A percentile compares a stretch with the other conserved stretches of the same genome.
phyloP scores from a whole-genome alignment of 1,139 yeast species.

The Yamadazyma spencermartinsiae region DNA sequence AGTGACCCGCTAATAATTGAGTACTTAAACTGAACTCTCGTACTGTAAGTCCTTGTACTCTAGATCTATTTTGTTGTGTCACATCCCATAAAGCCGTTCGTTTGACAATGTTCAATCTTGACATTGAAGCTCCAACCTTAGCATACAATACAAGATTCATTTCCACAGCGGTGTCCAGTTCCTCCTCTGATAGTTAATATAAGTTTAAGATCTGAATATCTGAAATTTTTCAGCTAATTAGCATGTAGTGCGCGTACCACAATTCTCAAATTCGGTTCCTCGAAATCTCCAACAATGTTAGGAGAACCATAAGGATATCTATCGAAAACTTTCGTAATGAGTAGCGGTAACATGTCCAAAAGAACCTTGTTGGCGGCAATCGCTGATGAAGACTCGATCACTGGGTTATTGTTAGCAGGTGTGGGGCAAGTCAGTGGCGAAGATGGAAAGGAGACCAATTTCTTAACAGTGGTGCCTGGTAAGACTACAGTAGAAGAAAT shows the following conservation, averaged over 20 bases:
- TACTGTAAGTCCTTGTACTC: too few species aligned
- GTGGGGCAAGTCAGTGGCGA: slow-evolving; percentile 80
- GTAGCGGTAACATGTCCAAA: slow-evolving; percentile 54
- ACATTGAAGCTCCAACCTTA: too few species aligned
- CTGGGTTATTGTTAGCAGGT: slow-evolving; percentile 95
- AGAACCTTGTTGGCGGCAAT: slow-evolving; percentile 86
- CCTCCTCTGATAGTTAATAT: too few species aligned
- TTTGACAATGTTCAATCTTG: too few species aligned
- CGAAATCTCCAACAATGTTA: not conserved
- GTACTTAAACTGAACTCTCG: not conserved
- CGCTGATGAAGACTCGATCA: slow-evolving; percentile 96
- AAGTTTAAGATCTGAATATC: too few species aligned
- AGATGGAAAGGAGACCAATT: slow-evolving; percentile 74
- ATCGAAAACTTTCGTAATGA: too few species aligned
- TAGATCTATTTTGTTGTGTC: too few species aligned
- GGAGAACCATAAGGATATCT: too few species aligned
- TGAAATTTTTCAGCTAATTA: not conserved
- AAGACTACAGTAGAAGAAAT: slow-evolving; percentile 78
- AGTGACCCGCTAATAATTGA: slow-evolving; percentile 62
- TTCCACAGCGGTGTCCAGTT: too few species aligned
- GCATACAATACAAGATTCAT: not conserved
- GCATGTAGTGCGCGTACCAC: not conserved
- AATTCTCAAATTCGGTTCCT: not conserved
- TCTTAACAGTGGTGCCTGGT: slow-evolving; percentile 73
- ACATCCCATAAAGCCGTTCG: too few species aligned